Evolutionary conservation across 73 alveolate species (phyloP), one percentile per base, ranked within the genome.

Genomic region (Symbiodinium natans): DNA sequence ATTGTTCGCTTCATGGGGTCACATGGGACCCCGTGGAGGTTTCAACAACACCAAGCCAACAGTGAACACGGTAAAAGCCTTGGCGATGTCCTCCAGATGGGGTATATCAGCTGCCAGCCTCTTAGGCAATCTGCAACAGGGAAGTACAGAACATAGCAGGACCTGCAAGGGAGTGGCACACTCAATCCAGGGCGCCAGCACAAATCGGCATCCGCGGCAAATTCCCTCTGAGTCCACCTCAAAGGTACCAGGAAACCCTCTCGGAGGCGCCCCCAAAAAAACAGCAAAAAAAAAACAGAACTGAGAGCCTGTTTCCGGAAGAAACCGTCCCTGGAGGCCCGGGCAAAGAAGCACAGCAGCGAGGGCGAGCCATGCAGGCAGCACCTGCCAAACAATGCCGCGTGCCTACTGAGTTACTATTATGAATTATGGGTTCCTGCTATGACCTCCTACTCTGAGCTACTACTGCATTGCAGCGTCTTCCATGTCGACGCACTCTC

Each of bases 81-180:
- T 90, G 10, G 96, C 96, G 11, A 90, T 90, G 75, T 90, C 96
- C 77, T 90, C 96, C 96, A 90, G 52, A 54, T 90, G 43, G 0
- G 96, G 96, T 23, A 90, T 90, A n/a, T 90, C 96, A 23, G 96
- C 96, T 29, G 96, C 96, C 43, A 90, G 96, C 95, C 95, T 88
- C 80, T 63, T 36, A 17, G 27, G 80, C 40, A 11, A 31, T 7
- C 80, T 19, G 19, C 11, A 3, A 21, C 77, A 31, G 29, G 39
- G 31, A 4, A 41, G 84, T 33, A 41, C 41, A 34, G 43, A 68
- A 25, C 36, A 10, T 68, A 9, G 36, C 82, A 63, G 82, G 77
- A 19, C 82, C n/a, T 68, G 82, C 36, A n/a, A 25, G 33, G 82
- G 36, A 68, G 38, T 68, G 77, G 36, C n/a, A 59, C 34, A 4